Evolutionary conservation across 2,329 filamentous ascomycete genomes (phyloP).

Genomic region (Stromatinia cepivora): DNA sequence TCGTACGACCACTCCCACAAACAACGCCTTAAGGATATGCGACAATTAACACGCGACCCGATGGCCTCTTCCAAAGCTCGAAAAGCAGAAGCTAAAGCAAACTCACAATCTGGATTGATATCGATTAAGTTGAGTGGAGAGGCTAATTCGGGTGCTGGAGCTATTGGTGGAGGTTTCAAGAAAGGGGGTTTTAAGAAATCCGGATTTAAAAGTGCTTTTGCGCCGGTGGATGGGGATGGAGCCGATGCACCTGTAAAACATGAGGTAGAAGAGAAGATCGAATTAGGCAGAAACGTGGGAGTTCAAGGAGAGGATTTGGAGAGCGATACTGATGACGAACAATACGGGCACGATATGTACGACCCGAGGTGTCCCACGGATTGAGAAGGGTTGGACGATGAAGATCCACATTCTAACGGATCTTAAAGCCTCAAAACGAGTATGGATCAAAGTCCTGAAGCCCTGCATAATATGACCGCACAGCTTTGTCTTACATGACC

Average conservation of each 20-base stretch:
- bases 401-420: not conserved
- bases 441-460: not conserved
- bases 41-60: slow-evolving; percentile 75
- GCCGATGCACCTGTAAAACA: slow-evolving; percentile 46
- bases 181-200: slow-evolving; percentile 78
- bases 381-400: slow-evolving; percentile 44
- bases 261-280: slow-evolving; percentile 33
- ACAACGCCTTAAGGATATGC: slow-evolving; percentile 86
- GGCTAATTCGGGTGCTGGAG: slow-evolving; percentile 31
- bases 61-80: slow-evolving; percentile 63
- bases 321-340: slow-evolving; percentile 48
- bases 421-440: not conserved
- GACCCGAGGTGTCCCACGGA: slow-evolving; percentile 61
- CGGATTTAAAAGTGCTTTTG: slow-evolving; percentile 78
- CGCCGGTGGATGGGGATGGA: slow-evolving; percentile 49
- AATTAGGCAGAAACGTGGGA: not conserved
- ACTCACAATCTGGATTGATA: slow-evolving; percentile 59
- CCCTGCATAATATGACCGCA: not conserved
- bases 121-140: slow-evolving; percentile 61
- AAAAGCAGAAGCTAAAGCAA: slow-evolving; percentile 69
- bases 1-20: slow-evolving; percentile 97
- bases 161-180: slow-evolving; percentile 54
- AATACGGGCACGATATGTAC: slow-evolving; percentile 60
- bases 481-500: not conserved
- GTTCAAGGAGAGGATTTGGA: slow-evolving; percentile 55